These are phyloP conservation scores for Penicillium sp. DNA, from an alignment of 2,329 filamentous ascomycete genomes.

Conservation along the genomic window DNA sequence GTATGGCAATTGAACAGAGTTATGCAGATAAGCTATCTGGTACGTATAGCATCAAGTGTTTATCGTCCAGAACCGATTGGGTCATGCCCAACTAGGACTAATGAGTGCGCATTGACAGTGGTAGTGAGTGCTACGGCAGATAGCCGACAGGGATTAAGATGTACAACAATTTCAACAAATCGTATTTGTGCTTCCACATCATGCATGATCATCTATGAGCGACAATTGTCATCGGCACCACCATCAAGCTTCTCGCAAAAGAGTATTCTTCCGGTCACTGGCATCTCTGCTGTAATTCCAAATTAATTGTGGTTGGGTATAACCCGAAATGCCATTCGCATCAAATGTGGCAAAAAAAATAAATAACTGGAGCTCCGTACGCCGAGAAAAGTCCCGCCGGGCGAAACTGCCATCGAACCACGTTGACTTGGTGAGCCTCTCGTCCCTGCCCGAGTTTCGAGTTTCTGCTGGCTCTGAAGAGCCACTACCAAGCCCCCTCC, in stretches of 20 bases:
- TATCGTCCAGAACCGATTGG: not conserved
- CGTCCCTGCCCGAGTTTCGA: not conserved
- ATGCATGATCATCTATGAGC: too few relatives aligned
- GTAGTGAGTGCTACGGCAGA: not conserved
- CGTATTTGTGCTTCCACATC: too few relatives aligned
- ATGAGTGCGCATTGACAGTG: not conserved
- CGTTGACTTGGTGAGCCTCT: not conserved
- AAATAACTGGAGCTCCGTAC: not conserved
- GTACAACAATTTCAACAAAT: not conserved
- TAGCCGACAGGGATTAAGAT: not conserved
- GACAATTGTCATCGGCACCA: too few relatives aligned
- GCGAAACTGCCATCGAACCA: slow-evolving; percentile 7
- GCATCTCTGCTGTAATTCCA: too few relatives aligned
- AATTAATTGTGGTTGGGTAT: not conserved
- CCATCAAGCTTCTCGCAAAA: not conserved
- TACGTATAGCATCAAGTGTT: not conserved
- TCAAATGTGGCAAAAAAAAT: not conserved
- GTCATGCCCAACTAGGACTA: not conserved
- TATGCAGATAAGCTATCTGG: not conserved
- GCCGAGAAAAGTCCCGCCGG: slow-evolving; percentile 12
- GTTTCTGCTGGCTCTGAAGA: too few relatives aligned
- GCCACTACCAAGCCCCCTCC: slow-evolving; percentile 5
- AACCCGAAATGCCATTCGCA: not conserved
- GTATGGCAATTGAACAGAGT: not conserved
- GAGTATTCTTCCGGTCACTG: not conserved